Conservation (phyloP, 2,329 filamentous ascomycete species). For the Diaporthe citri region DNA sequence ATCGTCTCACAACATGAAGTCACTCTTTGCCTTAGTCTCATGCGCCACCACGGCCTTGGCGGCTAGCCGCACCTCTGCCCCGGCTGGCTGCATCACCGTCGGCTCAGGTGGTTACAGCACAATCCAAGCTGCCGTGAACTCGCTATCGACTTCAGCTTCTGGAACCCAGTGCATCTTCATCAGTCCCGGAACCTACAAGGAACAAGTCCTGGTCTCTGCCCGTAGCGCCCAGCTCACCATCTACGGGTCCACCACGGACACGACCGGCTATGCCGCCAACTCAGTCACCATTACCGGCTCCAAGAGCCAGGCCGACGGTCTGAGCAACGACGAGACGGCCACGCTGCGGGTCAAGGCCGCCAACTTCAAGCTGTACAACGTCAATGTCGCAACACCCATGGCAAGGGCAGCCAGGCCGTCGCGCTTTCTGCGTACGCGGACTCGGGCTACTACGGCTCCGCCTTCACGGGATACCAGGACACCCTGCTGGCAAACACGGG, state of each 20-base stretch:
- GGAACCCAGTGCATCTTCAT: constrained; percentile 72
- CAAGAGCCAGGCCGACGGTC: constrained; percentile 58
- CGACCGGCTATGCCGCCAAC: constrained; percentile 66
- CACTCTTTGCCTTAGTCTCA: constrained; percentile 27
- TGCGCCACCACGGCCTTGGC: constrained; percentile 44
- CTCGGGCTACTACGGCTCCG: constrained; percentile 61
- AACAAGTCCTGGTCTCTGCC: constrained; percentile 68
- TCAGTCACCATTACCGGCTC: constrained; percentile 65
- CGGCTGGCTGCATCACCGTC: constrained; percentile 64
- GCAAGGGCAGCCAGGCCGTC: constrained; percentile 61
- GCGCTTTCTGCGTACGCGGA: constrained; percentile 59
- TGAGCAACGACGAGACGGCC: constrained; percentile 66
- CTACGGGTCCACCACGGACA: constrained; percentile 67
- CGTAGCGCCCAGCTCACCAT: constrained; percentile 63
- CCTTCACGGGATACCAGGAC: constrained; percentile 63
- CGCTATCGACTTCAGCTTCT: constrained; percentile 65
- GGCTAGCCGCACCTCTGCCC: constrained; percentile 53
- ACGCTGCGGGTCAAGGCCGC: constrained; percentile 59
- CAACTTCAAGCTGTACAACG: constrained; percentile 72
- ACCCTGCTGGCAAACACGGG: constrained; percentile 61
- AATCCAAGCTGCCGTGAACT: constrained; percentile 69
- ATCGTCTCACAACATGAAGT: constrained; percentile 33
- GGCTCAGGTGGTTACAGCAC: constrained; percentile 52
- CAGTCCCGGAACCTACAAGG: constrained; percentile 69
- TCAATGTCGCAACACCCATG: constrained; percentile 63